Percentiles rank a stretch among this genome's conserved stretches.
Evolutionary conservation across 768 basidiomycete genomes (phyloP).

Genomic region (Boletus rex-veris): DNA sequence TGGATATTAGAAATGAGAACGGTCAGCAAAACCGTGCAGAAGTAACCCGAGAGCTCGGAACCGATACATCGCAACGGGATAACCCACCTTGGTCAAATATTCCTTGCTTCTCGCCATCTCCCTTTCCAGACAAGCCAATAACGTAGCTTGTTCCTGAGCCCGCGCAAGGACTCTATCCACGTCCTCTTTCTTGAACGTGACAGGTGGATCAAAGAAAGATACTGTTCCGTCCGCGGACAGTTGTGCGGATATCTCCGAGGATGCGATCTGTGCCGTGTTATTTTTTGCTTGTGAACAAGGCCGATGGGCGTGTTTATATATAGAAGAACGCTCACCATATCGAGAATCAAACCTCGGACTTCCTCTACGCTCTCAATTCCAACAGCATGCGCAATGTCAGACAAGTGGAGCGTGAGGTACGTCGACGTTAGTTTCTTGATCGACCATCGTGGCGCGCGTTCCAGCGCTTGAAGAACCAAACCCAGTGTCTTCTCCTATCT

Average conservation of each 20-base stretch:
- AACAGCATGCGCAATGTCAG: constrained; percentile 59
- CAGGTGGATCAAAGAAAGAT: constrained; percentile 63
- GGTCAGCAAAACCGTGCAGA: too few species aligned
- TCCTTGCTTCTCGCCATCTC: constrained; percentile 61
- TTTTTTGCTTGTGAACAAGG: constrained; percentile 1
- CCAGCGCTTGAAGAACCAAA: constrained; percentile 61
- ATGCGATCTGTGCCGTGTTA: constrained; percentile 54
- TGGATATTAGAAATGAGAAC: too few species aligned
- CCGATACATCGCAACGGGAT: not conserved
- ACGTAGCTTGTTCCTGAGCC: constrained; percentile 45
- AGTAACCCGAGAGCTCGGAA: too few species aligned
- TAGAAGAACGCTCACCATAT: constrained; percentile 55
- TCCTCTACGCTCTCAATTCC: constrained; percentile 47
- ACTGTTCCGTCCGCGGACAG: constrained; percentile 70
- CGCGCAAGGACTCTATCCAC: constrained; percentile 56
- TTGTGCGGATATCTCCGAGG: constrained; percentile 63
- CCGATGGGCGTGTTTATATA: too few species aligned
- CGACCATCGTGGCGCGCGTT: constrained; percentile 71
- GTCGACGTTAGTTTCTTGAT: constrained; percentile 79
- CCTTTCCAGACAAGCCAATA: constrained; percentile 23
- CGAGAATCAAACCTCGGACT: constrained; percentile 56
- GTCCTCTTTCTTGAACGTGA: constrained; percentile 55
- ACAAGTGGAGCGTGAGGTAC: constrained; percentile 72
- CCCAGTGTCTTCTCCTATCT: constrained; percentile 70
- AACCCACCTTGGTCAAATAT: constrained; percentile 63